These are phyloP conservation scores for Penicillium fuscoglaucum DNA, from an alignment of 2,329 filamentous ascomycete species.

Conservation along the genomic window DNA sequence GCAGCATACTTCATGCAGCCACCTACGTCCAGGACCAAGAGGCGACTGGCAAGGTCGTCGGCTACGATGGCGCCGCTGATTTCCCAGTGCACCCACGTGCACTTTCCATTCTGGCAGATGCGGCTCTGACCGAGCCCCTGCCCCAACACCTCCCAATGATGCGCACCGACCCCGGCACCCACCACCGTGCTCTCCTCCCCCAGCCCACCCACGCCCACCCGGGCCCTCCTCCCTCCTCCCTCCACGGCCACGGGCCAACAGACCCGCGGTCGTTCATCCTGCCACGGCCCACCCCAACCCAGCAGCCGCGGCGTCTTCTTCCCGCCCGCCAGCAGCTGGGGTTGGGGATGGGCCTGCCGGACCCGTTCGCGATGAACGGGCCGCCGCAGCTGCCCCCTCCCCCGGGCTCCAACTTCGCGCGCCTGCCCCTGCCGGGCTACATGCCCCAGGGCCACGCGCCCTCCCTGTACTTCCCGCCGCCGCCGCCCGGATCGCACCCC, in stretches of 20 bases:
- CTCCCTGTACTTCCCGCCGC: slow-evolving; percentile 19
- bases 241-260: slow-evolving; percentile 23
- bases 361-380: slow-evolving; percentile 39
- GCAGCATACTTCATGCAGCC: slow-evolving; percentile 33
- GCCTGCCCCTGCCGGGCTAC: slow-evolving; percentile 34
- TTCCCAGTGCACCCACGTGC: slow-evolving; percentile 24
- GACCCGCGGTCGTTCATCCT: slow-evolving; percentile 35
- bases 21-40: slow-evolving; percentile 21
- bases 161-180: slow-evolving; percentile 44
- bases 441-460: slow-evolving; percentile 16
- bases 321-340: slow-evolving; percentile 38
- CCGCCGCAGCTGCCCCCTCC: slow-evolving; percentile 44
- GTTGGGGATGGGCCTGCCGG: slow-evolving; percentile 35
- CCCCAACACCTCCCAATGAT: slow-evolving; percentile 45
- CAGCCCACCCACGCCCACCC: slow-evolving; percentile 23
- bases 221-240: slow-evolving; percentile 24
- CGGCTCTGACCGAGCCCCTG: slow-evolving; percentile 21
- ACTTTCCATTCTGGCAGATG: slow-evolving; percentile 40
- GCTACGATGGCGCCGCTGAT: slow-evolving; percentile 14
- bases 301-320: slow-evolving; percentile 40
- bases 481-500: slow-evolving; percentile 14
- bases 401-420: slow-evolving; percentile 40
- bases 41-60: neutral
- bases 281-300: slow-evolving; percentile 27
- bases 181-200: slow-evolving; percentile 33